Evolutionary conservation across 1,284 basidiomycete genomes (phyloP).

Genomic region (Cutaneotrichosporon sp.): DNA sequence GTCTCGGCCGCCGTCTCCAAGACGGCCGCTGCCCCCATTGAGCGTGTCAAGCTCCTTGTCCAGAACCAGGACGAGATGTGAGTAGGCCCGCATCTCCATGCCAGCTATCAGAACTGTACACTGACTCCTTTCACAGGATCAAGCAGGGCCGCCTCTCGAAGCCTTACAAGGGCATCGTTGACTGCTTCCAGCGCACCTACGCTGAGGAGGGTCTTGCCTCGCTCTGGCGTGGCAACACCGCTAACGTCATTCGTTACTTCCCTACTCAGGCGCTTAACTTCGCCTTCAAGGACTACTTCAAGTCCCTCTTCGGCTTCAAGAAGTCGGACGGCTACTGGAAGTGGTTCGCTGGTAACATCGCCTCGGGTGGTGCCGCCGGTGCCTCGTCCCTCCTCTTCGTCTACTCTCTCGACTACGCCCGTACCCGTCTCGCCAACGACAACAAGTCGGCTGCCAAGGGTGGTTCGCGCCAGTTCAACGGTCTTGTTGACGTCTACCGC

Average conservation of each 20-base stretch:
- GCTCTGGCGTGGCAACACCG: constrained; percentile 92
- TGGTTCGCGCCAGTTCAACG: constrained; percentile 89
- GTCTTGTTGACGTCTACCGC: constrained; percentile 81
- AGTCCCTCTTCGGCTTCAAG: constrained; percentile 87
- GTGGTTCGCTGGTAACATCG: constrained; percentile 87
- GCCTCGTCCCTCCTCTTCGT: constrained; percentile 91
- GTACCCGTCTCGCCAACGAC: constrained; percentile 93
- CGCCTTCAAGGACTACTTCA: constrained; percentile 97
- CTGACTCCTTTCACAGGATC: constrained; percentile 54
- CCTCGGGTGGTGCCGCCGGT: constrained; percentile 95
- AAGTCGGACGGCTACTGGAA: constrained; percentile 82
- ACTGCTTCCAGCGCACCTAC: constrained; percentile 84
- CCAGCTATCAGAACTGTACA: not conserved
- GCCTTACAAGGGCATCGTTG: constrained; percentile 88
- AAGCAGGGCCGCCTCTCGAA: constrained; percentile 88
- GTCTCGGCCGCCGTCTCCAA: constrained; percentile 75
- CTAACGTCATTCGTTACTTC: constrained; percentile 98
- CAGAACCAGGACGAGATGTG: constrained; percentile 74
- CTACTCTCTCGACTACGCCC: constrained; percentile 91
- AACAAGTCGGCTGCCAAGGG: constrained; percentile 84
- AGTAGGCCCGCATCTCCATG: constrained; percentile 18
- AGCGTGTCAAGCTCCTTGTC: constrained; percentile 95
- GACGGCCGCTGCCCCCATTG: constrained; percentile 96
- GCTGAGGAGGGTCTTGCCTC: constrained; percentile 84
- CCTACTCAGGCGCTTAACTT: constrained; percentile 94